Percentiles rank a stretch among this genome's conserved stretches.
phyloP scores from a whole-genome alignment of 805 yeast species.

The Grigorovia jiainica region DNA sequence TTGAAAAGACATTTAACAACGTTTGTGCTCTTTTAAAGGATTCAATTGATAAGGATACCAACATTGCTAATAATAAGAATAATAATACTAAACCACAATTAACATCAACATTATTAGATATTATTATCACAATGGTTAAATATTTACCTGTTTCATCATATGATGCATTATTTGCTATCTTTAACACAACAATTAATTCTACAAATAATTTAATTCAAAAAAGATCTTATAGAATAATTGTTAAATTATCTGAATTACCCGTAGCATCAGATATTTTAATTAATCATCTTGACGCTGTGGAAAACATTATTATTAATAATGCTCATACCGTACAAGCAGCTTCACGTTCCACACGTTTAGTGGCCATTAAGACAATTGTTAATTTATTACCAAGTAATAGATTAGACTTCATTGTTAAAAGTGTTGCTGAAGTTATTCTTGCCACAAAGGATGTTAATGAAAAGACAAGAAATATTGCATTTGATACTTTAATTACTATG shows the following conservation, averaged over 20 bases:
- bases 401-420: constrained; percentile 67
- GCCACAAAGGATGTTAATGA: constrained; percentile 90
- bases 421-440: constrained; percentile 79
- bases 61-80: constrained; percentile 17
- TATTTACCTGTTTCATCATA: constrained; percentile 66
- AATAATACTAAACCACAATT: constrained; percentile 29
- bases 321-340: constrained; percentile 43
- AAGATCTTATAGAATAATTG: constrained; percentile 73
- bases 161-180: constrained; percentile 67
- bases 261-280: constrained; percentile 47
- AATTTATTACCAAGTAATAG: constrained; percentile 54
- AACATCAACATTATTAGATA: constrained; percentile 84
- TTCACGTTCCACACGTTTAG: constrained; percentile 72
- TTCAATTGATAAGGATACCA: constrained; percentile 54
- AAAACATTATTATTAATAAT: constrained; percentile 44
- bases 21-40: constrained; percentile 71
- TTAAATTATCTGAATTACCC: constrained; percentile 61
- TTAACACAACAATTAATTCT: constrained; percentile 53
- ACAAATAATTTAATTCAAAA: constrained; percentile 70
- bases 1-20: constrained; percentile 71
- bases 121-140: constrained; percentile 78
- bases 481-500: constrained; percentile 65
- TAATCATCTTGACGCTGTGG: constrained; percentile 47
- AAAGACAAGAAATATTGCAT: constrained; percentile 77
- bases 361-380: constrained; percentile 53